Evolutionary conservation across 1,284 basidiomycete species (phyloP).

Genomic region (Mycena citricolor): DNA sequence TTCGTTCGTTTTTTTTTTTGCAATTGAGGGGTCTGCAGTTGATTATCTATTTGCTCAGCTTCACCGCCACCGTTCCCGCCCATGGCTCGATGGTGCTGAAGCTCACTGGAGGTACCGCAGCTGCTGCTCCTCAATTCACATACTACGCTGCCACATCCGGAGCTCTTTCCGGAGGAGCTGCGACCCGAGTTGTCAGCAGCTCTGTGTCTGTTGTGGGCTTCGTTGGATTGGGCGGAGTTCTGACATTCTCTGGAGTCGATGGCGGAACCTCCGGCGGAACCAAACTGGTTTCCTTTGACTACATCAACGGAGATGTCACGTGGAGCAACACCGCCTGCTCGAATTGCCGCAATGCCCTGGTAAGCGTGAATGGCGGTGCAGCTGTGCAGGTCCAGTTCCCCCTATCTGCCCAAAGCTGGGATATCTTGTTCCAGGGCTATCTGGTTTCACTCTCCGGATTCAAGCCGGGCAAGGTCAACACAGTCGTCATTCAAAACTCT

Average conservation of each 20-base stretch:
- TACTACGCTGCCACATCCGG: constrained; percentile 41
- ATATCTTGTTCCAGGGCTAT: constrained; percentile 42
- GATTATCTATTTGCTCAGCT: constrained; percentile 28
- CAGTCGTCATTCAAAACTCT: constrained; percentile 42
- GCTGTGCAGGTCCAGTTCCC: constrained; percentile 46
- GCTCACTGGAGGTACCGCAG: constrained; percentile 32
- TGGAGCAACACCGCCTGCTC: constrained; percentile 45
- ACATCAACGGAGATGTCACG: constrained; percentile 46
- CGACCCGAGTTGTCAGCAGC: constrained; percentile 38
- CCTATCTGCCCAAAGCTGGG: constrained; percentile 48
- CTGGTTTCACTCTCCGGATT: constrained; percentile 42
- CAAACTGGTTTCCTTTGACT: constrained; percentile 45
- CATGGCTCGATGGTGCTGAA: constrained; percentile 44
- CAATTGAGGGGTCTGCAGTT: no score
- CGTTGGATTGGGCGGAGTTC: constrained; percentile 43
- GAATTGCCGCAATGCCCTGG: constrained; percentile 46
- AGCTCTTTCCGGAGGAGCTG: constrained; percentile 41
- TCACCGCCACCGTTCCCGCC: constrained; percentile 37
- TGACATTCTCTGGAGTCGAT: constrained; percentile 43
- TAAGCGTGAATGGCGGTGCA: constrained; percentile 46
- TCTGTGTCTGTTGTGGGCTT: constrained; percentile 43
- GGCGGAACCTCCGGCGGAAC: constrained; percentile 43
- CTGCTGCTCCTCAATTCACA: constrained; percentile 35
- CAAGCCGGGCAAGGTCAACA: constrained; percentile 42
- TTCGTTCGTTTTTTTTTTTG: constrained; percentile 31